Evolutionary conservation across 352 stramenopile species (phyloP).

Genomic region (Phytophthora multivora): DNA sequence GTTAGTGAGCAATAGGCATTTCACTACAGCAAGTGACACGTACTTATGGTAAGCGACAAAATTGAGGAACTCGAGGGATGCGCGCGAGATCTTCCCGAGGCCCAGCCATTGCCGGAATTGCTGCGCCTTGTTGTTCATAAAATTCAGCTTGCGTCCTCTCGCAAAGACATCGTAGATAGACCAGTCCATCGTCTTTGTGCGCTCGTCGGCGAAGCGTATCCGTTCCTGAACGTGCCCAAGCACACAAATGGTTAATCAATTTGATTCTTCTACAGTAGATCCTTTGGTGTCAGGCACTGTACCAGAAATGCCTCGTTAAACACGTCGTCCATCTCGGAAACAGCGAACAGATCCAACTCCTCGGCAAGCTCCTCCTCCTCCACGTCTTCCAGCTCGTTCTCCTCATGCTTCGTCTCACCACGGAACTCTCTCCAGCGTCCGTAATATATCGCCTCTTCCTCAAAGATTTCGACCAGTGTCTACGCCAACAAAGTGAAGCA

Average conservation of each 20-base stretch:
- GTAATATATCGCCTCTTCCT: conserved; percentile 83
- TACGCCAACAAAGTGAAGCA: conserved; percentile 24
- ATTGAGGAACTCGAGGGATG: conserved; percentile 86
- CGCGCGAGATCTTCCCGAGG: conserved; percentile 65
- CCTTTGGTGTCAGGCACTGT: background rate
- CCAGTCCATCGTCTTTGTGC: conserved; percentile 84
- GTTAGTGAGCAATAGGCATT: conserved; percentile 1
- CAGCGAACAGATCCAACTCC: conserved; percentile 84
- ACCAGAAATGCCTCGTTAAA: conserved; percentile 81
- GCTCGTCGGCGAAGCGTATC: conserved; percentile 85
- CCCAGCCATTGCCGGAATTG: conserved; percentile 76
- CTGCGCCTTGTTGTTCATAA: conserved; percentile 76
- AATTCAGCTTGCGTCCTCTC: conserved; percentile 80
- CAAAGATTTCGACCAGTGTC: conserved; percentile 78
- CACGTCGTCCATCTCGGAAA: conserved; percentile 75
- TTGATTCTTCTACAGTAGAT: background rate
- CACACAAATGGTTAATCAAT: background rate
- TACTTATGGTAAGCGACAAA: conserved; percentile 89
- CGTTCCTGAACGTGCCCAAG: conserved; percentile 49
- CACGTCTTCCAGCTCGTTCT: conserved; percentile 79
- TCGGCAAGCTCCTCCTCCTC: conserved; percentile 85
- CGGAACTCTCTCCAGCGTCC: conserved; percentile 86
- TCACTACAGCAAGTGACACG: conserved; percentile 10
- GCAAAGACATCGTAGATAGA: conserved; percentile 83
- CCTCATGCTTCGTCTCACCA: conserved; percentile 76